phyloP scores from a whole-genome alignment of 495 filamentous ascomycete genomes.

The Haplographium delicatum region DNA sequence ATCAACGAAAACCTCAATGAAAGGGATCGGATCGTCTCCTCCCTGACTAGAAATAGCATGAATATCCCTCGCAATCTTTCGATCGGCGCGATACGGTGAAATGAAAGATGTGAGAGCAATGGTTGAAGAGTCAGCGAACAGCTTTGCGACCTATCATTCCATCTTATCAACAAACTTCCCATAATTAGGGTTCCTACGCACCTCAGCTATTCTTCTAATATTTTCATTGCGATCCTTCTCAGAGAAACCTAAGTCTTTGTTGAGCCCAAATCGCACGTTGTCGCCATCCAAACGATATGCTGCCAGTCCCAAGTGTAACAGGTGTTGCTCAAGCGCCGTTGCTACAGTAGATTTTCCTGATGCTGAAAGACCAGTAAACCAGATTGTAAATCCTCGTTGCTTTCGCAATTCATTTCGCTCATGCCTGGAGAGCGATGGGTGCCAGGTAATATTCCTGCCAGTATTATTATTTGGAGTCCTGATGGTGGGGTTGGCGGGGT shows the following conservation, averaged over 20 bases:
- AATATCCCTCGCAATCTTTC: constrained; percentile 71
- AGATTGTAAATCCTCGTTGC: constrained; percentile 90
- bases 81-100: constrained; percentile 84
- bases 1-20: constrained; percentile 91
- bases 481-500: constrained; percentile 23
- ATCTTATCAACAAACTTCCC: not conserved
- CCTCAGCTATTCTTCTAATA: constrained; percentile 90
- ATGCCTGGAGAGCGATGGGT: constrained; percentile 76
- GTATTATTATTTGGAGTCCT: constrained; percentile 14
- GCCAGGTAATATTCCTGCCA: constrained; percentile 95
- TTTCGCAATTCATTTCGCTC: constrained; percentile 77
- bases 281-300: constrained; percentile 96
- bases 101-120: constrained; percentile 95
- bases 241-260: constrained; percentile 93
- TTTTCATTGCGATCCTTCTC: constrained; percentile 94
- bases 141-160: constrained; percentile 68
- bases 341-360: constrained; percentile 96
- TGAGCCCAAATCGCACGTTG: constrained; percentile 96
- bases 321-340: constrained; percentile 90
- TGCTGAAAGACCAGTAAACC: constrained; percentile 94
- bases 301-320: constrained; percentile 73
- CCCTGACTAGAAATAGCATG: constrained; percentile 53
- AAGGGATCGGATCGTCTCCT: constrained; percentile 61
- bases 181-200: constrained; percentile 25
- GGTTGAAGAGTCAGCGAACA: constrained; percentile 85